A percentile compares a stretch with the other conserved stretches of the same genome.
Conservation (phyloP, 2,329 filamentous ascomycete species). For the Colletotrichum eleusines region DNA sequence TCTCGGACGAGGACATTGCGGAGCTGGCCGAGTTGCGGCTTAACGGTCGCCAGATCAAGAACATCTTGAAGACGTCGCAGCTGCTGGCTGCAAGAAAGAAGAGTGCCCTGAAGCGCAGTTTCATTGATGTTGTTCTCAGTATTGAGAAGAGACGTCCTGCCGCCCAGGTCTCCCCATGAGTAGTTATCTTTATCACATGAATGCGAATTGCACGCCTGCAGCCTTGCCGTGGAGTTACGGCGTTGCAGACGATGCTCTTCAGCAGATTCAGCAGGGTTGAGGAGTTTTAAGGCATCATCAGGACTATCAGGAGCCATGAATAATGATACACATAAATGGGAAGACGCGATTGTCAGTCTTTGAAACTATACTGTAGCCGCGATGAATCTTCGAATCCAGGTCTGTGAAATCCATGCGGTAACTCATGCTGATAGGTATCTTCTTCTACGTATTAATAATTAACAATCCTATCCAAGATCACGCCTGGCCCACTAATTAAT, state of each 20-base stretch:
- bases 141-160: conserved; percentile 37
- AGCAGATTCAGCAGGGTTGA: background rate
- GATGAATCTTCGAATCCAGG: fast-evolving
- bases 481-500: background rate
- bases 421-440: background rate
- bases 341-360: fast-evolving
- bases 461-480: background rate
- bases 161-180: background rate
- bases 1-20: conserved; percentile 47
- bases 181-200: fast-evolving
- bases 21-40: conserved; percentile 55
- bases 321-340: background rate
- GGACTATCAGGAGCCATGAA: background rate
- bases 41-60: conserved; percentile 64
- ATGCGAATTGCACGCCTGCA: no score
- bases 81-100: conserved; percentile 60
- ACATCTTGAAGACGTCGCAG: conserved; percentile 56
- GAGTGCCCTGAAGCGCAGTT: conserved; percentile 40
- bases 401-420: background rate
- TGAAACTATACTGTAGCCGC: background rate
- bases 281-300: background rate
- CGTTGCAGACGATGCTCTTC: background rate
- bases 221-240: background rate
- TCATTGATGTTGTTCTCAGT: conserved; percentile 38
- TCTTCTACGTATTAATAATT: background rate